Evolutionary conservation across 306 rosid species (phyloP).

Genomic region (Lotus japonicus): DNA sequence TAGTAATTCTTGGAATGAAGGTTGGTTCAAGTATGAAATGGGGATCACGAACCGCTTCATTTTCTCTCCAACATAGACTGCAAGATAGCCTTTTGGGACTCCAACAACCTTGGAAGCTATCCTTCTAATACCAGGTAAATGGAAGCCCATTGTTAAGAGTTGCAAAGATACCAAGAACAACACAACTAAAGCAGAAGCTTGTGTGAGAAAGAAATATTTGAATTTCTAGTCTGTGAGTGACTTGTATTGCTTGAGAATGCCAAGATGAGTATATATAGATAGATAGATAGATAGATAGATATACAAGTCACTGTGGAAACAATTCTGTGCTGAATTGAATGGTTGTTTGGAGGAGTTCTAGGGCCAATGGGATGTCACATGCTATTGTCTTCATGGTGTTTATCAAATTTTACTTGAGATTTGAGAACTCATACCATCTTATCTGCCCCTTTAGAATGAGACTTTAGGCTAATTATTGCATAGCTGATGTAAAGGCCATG

Average conservation of each 20-base stretch:
- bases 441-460: neutral
- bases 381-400: neutral
- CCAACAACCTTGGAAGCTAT: neutral
- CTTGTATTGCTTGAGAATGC: conserved; percentile 17
- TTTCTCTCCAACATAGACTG: conserved; percentile 39
- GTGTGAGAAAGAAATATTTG: neutral
- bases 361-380: neutral
- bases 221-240: neutral
- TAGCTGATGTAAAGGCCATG: neutral
- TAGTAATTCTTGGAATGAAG: conserved; percentile 23
- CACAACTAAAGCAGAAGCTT: neutral
- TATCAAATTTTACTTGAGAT: neutral
- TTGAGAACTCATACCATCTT: neutral
- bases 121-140: conserved; percentile 9
- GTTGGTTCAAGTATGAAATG: conserved; percentile 12
- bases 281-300: neutral
- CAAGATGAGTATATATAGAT: neutral
- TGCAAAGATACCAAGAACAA: neutral
- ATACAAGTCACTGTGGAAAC: neutral
- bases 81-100: conserved; percentile 40
- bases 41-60: conserved; percentile 37
- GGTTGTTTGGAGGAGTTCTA: neutral
- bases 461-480: neutral
- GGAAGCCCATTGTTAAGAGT: conserved; percentile 20
- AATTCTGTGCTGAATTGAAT: neutral